Base-by-base conservation (phyloP, 1,284 basidiomycete genomes). In the Porodaedalea pini region DNA sequence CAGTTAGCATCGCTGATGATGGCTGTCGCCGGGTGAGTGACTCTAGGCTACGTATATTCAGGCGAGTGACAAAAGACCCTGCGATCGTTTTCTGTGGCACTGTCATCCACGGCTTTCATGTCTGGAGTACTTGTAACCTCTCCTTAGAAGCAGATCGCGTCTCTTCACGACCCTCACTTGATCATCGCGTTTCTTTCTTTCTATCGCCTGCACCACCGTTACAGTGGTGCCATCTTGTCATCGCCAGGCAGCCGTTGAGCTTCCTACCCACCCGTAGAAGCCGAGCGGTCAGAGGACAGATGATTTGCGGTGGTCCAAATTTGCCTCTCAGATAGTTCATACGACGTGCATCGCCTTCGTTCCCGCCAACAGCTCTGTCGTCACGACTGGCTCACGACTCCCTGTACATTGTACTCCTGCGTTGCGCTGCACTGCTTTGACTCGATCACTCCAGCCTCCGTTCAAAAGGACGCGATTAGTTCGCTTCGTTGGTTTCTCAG, bases 211-310 rank as follows among this genome's bases (percentile, higher is more conserved):
- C 41, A 15, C 29, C 40, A 25, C 21, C 37, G 50, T 37, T 45
- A 51, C 48, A 44, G 37, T 52, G 39, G 43, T 56, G 54, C 50
- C 56, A 51, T 57, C 56, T 51, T 50, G 44, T 57, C 56, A 57
- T 57, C 40, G 39, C 39, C 49, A 57, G 34, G 56, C 56, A 57
- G 56, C 56, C 48, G 36, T 52, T 40, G 49, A 19, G 39, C 50
- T 43, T 27, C 50, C 13, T 51, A 17, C n/a, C 37, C 39, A 39
- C 39, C 54, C 41, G 39, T 39, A n/a, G 29, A 45, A 51, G 49
- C 56, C 50, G 43, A 21, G 11, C 40, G 40, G 50, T 45, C 56
- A 57, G 11, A 21, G 19, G 31, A 36, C 49, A 52, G 50, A 52
- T 57, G 56, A 17, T 8, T 50, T 36, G 27, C 31, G 23, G 15